These are phyloP conservation scores for Tetrapyrgos nigripes DNA, from an alignment of 1,284 basidiomycete species.

Conservation along the genomic window DNA sequence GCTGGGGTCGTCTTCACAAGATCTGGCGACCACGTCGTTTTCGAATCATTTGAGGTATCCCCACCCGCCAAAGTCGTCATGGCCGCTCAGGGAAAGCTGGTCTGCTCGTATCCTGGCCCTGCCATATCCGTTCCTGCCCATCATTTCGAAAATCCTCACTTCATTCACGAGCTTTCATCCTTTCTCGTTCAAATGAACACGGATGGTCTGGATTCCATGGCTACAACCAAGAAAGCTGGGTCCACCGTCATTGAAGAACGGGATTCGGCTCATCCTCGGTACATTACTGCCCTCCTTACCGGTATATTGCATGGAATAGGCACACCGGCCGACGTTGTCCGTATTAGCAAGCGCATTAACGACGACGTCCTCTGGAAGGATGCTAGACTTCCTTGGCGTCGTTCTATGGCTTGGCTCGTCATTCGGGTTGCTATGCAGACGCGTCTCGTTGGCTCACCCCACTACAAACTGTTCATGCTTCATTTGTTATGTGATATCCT, in stretches of 20 bases:
- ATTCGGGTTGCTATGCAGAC: slow-evolving; percentile 43
- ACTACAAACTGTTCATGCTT: slow-evolving; percentile 56
- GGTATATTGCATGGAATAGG: slow-evolving; percentile 42
- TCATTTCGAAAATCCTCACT: slow-evolving; percentile 24
- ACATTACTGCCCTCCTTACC: slow-evolving; percentile 43
- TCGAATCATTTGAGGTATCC: slow-evolving; percentile 51
- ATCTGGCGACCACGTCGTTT: slow-evolving; percentile 25
- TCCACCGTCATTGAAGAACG: slow-evolving; percentile 5
- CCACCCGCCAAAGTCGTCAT: slow-evolving; percentile 40
- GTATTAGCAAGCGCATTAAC: slow-evolving; percentile 44
- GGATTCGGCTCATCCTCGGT: slow-evolving; percentile 16
- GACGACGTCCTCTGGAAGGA: slow-evolving; percentile 50
- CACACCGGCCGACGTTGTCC: slow-evolving; percentile 28
- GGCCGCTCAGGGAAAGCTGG: slow-evolving; percentile 42
- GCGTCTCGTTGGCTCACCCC: slow-evolving; percentile 28
- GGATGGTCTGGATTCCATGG: slow-evolving; percentile 8
- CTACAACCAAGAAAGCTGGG: slow-evolving; percentile 11
- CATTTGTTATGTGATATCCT: slow-evolving; percentile 44
- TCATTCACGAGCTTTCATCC: slow-evolving; percentile 25
- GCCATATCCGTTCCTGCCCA: slow-evolving; percentile 28
- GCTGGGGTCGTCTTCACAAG: slow-evolving; percentile 47
- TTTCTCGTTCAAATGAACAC: slow-evolving; percentile 21
- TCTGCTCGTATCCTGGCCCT: slow-evolving; percentile 38
- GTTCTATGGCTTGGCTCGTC: slow-evolving; percentile 43
- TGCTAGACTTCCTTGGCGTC: slow-evolving; percentile 47